Evolutionary conservation across 2,329 filamentous ascomycete genomes (phyloP), one percentile per base, ranked within the genome.

Genomic region (Ceratocystis cubensis): DNA sequence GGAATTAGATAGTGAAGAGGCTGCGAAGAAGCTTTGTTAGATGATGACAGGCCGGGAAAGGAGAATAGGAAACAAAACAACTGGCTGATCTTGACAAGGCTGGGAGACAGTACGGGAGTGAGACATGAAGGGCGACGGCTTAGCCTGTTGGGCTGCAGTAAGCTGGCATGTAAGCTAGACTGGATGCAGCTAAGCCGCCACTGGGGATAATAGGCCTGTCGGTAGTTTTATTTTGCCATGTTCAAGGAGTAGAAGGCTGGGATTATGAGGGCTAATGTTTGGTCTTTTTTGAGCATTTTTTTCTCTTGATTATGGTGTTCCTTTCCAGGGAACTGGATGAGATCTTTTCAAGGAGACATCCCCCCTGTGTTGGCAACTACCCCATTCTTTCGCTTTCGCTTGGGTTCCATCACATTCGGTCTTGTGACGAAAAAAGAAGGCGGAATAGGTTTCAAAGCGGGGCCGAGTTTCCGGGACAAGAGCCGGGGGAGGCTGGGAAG

Each of bases 1-100:
- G 64, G 61, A 22, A 65, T 25, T 20, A 66, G 28, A 13, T 63
- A 68, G 44, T 68, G 64, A 22, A 65, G 17, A n/a, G 66, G 66
- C 66, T 68, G 45, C 5, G 45, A 48, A 20, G 45, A 30, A 28
- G 13, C 8, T 56, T 15, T 5, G 25, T 48, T 63, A 46, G 33
- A 62, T 44, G 30, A 61, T 6, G 46, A 13, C 20, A 3, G n/a
- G n/a, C n/a, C 10, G 20, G 20, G 8, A 53, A 53, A 30, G 8
- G 33, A 3, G 28, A 30, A 59, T 56, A n/a, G 50, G 20, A 56
- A 33, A 30, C 28, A 17, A 59, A 59, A 59, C 50, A 56, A 8
- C n/a, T 30, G 25, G 8, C 13, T 25, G 22, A 25, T 13, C 20
- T 25, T 53, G 53, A n/a, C 53, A 37, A 57, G 53, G 53, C 53